Evolutionary conservation across 2,329 filamentous ascomycete species (phyloP).

Genomic region (Fusarium equiseti): DNA sequence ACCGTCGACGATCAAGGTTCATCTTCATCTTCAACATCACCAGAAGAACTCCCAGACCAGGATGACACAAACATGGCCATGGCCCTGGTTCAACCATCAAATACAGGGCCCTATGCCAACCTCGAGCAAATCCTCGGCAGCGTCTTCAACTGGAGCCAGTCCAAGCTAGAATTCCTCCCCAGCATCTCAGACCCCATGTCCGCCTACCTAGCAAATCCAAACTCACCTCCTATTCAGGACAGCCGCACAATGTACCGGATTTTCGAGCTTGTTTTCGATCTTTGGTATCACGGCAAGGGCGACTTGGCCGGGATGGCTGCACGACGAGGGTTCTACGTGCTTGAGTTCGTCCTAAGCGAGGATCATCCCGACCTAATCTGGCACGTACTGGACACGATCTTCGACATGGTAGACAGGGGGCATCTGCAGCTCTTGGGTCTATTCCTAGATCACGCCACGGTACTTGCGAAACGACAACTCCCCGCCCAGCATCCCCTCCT

Average conservation of each 20-base stretch:
- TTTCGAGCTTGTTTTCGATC: slow-evolving; percentile 55
- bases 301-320: slow-evolving; percentile 54
- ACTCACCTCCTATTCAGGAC: slow-evolving; percentile 53
- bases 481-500: slow-evolving; percentile 52
- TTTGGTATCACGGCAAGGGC: slow-evolving; percentile 53
- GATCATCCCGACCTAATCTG: slow-evolving; percentile 55
- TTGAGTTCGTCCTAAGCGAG: slow-evolving; percentile 54
- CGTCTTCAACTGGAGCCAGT: slow-evolving; percentile 52
- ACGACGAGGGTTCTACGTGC: slow-evolving; percentile 51
- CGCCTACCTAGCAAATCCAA: slow-evolving; percentile 52
- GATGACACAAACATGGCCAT: slow-evolving; percentile 28
- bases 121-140: slow-evolving; percentile 53
- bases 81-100: slow-evolving; percentile 41
- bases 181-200: slow-evolving; percentile 53
- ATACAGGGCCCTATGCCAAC: slow-evolving; percentile 45
- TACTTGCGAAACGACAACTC: slow-evolving; percentile 47
- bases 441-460: slow-evolving; percentile 51
- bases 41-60: slow-evolving; percentile 27
- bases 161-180: slow-evolving; percentile 50
- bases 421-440: slow-evolving; percentile 52
- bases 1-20: slow-evolving; percentile 28
- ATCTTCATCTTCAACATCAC: slow-evolving; percentile 31
- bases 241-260: slow-evolving; percentile 57
- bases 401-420: slow-evolving; percentile 53
- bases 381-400: slow-evolving; percentile 56